phyloP scores from a whole-genome alignment of 2,329 filamentous ascomycete genomes.

The Lecanicillium sp. region DNA sequence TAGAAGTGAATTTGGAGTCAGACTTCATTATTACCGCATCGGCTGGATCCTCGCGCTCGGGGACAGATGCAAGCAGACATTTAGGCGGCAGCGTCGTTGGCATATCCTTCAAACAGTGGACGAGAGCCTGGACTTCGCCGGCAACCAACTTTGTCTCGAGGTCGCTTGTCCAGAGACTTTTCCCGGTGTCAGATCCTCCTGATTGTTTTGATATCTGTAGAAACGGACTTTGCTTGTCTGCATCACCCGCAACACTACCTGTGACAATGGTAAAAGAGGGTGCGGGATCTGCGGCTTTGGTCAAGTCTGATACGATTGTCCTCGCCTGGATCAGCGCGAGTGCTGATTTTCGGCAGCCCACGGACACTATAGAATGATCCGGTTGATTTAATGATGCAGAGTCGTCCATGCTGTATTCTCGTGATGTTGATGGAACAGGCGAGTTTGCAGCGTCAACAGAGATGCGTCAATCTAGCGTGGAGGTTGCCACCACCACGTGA shows the following conservation, averaged over 20 bases:
- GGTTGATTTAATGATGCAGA: no score
- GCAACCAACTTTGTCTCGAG: slow-evolving; percentile 10
- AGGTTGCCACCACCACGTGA: no score
- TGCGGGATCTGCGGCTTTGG: neutral
- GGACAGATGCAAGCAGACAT: slow-evolving; percentile 8
- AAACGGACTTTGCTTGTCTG: slow-evolving; percentile 12
- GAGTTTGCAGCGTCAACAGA: no score
- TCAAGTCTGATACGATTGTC: neutral
- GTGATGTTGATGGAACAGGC: no score
- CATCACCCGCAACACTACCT: slow-evolving; percentile 13
- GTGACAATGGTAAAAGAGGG: slow-evolving; percentile 3
- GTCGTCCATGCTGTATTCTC: no score
- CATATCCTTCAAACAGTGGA: slow-evolving; percentile 12
- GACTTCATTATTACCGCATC: slow-evolving; percentile 11
- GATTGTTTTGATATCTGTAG: slow-evolving; percentile 11
- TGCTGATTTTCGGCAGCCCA: slow-evolving; percentile 6
- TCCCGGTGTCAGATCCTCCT: slow-evolving; percentile 13
- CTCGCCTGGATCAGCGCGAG: slow-evolving; percentile 6
- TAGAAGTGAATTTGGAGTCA: slow-evolving; percentile 6
- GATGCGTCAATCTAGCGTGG: no score
- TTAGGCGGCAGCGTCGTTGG: slow-evolving; percentile 9
- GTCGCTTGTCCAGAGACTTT: slow-evolving; percentile 12
- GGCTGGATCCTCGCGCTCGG: slow-evolving; percentile 9
- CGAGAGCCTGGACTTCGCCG: slow-evolving; percentile 8
- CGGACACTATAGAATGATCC: no score